A percentile compares a stretch with the other conserved stretches of the same genome.
phyloP scores from a whole-genome alignment of 2,329 filamentous ascomycete species.

The Trichoderma koningii region DNA sequence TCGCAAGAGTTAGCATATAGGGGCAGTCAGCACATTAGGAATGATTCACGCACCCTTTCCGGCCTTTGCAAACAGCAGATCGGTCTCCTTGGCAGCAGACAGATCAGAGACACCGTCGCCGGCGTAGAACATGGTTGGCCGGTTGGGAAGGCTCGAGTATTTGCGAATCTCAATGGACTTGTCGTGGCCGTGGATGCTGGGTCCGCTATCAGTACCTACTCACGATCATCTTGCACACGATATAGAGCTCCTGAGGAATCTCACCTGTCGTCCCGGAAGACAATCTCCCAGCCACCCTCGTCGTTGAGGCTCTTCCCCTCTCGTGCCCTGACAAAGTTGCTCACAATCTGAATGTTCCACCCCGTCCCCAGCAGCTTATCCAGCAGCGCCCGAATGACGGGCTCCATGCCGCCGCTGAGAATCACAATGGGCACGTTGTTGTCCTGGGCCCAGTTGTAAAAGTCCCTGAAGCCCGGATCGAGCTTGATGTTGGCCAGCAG shows the following conservation, averaged over 20 bases:
- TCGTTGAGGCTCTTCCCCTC: conserved; percentile 73
- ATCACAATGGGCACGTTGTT: conserved; percentile 92
- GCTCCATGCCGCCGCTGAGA: conserved; percentile 88
- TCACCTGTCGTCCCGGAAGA: conserved; percentile 73
- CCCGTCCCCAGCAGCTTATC: conserved; percentile 76
- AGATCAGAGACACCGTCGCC: conserved; percentile 93
- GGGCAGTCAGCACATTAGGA: too few relatives aligned
- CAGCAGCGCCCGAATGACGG: conserved; percentile 83
- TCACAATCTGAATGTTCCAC: conserved; percentile 84
- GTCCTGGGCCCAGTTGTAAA: conserved; percentile 77
- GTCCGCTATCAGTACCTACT: background rate
- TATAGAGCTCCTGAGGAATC: conserved; percentile 38
- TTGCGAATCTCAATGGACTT: conserved; percentile 90
- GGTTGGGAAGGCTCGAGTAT: conserved; percentile 73
- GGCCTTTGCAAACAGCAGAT: conserved; percentile 90
- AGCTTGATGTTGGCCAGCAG: conserved; percentile 82
- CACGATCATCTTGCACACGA: background rate
- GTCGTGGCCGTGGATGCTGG: conserved; percentile 87
- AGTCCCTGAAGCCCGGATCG: conserved; percentile 84
- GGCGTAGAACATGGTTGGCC: conserved; percentile 89
- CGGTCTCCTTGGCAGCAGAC: conserved; percentile 88
- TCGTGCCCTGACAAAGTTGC: conserved; percentile 72
- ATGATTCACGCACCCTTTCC: conserved; percentile 66
- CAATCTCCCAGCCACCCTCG: conserved; percentile 82
- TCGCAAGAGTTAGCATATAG: background rate